These are phyloP conservation scores for Heritiera littoralis DNA, from an alignment of 345 rosid genomes.

Conservation along the genomic window DNA sequence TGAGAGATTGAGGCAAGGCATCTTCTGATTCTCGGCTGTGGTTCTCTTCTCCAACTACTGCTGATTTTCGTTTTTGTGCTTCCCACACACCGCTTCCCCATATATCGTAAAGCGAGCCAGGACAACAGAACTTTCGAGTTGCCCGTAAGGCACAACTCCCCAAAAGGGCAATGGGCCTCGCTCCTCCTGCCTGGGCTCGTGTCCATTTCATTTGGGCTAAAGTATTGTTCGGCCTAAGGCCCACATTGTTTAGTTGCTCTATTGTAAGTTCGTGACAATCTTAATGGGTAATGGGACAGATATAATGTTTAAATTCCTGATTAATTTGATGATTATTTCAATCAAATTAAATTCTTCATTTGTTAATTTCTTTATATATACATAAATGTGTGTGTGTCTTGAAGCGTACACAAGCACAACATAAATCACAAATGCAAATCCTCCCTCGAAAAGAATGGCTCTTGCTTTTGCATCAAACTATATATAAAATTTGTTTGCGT, in stretches of 20 bases:
- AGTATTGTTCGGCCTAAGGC: too few relatives aligned
- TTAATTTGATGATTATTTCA: not conserved
- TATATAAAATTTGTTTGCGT: not conserved
- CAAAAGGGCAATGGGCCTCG: too few relatives aligned
- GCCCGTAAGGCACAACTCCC: too few relatives aligned
- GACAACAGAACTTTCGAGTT: too few relatives aligned
- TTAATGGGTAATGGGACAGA: not conserved
- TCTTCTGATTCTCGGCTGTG: slow-evolving; percentile 26
- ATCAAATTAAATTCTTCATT: not conserved
- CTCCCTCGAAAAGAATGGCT: not conserved
- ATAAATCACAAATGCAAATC: not conserved
- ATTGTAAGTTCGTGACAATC: too few relatives aligned
- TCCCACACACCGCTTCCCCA: too few relatives aligned
- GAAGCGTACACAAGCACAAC: not conserved
- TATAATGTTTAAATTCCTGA: not conserved
- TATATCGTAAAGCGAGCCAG: too few relatives aligned
- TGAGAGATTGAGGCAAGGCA: slow-evolving; percentile 86
- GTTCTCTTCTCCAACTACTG: slow-evolving; percentile 9
- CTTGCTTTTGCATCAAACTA: not conserved
- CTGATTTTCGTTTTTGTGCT: not conserved
- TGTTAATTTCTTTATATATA: not conserved
- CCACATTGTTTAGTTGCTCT: too few relatives aligned
- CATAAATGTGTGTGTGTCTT: not conserved
- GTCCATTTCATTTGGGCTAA: too few relatives aligned
- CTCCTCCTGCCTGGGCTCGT: too few relatives aligned